These are phyloP conservation scores for Phytopythium ostracodes DNA, from an alignment of 352 stramenopile genomes.

Conservation along the genomic window DNA sequence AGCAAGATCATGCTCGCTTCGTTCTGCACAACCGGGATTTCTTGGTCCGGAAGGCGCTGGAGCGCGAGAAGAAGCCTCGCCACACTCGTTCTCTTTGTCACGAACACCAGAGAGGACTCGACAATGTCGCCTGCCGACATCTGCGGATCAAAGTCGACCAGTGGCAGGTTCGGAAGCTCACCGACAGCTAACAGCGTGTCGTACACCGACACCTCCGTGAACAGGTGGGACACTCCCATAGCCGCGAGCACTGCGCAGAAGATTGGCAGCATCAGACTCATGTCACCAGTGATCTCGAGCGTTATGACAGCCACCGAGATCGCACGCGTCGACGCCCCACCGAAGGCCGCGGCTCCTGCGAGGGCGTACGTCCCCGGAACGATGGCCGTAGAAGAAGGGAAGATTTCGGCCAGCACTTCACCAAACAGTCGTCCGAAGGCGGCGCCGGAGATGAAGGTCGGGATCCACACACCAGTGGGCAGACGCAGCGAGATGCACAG, in stretches of 20 bases:
- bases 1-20: constrained; percentile 65
- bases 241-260: constrained; percentile 69
- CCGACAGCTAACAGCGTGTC: constrained; percentile 75
- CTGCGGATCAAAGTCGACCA: constrained; percentile 67
- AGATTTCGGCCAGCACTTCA: constrained; percentile 42
- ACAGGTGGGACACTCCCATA: constrained; percentile 61
- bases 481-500: constrained; percentile 81
- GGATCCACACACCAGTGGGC: constrained; percentile 80
- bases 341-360: constrained; percentile 70
- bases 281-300: constrained; percentile 80
- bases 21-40: constrained; percentile 72
- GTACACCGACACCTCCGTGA: constrained; percentile 76
- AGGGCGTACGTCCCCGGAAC: constrained; percentile 71
- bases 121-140: constrained; percentile 63
- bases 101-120: constrained; percentile 62
- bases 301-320: constrained; percentile 85
- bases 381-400: constrained; percentile 16
- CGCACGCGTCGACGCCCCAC: constrained; percentile 62
- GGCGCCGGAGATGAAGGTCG: constrained; percentile 82
- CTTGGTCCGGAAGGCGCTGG: constrained; percentile 60
- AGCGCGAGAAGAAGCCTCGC: constrained; percentile 69
- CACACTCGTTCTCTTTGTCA: constrained; percentile 70
- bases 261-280: constrained; percentile 78
- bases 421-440: constrained; percentile 78
- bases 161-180: constrained; percentile 79